Base-by-base conservation (phyloP, 495 filamentous ascomycete genomes). In the Trichoderma orchidacearum region DNA sequence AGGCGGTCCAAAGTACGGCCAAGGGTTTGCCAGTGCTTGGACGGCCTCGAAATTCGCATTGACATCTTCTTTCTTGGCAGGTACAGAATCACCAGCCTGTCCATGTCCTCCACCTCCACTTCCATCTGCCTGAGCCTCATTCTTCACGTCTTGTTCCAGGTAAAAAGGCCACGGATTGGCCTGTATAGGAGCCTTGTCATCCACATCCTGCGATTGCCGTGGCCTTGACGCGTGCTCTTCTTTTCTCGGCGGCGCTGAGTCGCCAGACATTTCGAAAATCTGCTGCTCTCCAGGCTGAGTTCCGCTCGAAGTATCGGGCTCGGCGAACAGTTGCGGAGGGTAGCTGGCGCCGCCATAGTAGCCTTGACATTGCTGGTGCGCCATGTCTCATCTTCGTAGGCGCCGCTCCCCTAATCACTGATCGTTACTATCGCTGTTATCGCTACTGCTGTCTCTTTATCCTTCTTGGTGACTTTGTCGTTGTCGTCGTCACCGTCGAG, bases 191-290 rank as follows among this genome's bases (percentile, higher is more conserved):
- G n/a, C n/a, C n/a, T n/a, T n/a, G 34, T 3, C 34, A 15, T 36
- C 34, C 11, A 3, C 34, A 15, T 36, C 34, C 34, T 15, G 34
- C 13, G 34, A 8, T 13, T 36, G 34, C 34, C 12, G 11, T 15
- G 34, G 34, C 34, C 11, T 36, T 36, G 34, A 18, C 36, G 5
- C 9, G 25, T 12, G 27, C 51, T 32, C 30, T 28, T 21, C 9
- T 23, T 27, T 12, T 50, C 18, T 55, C 13, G 53, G 31, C 53
- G 27, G 25, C 30, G n/a, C 27, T 12, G 53, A 25, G 3, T 55
- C 53, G 30, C n/a, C 53, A 8, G 53, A 23, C 53, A 55, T 55
- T 18, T 55, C 53, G 12, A 55, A 55, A 9, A 55, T 13, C 12
- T 30, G 41, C 41, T 21, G n/a, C 15, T 31, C 53, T 1, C 9